Conservation (phyloP, 192 early-diverging fungal genomes). For the Thamnidium elegans region DNA sequence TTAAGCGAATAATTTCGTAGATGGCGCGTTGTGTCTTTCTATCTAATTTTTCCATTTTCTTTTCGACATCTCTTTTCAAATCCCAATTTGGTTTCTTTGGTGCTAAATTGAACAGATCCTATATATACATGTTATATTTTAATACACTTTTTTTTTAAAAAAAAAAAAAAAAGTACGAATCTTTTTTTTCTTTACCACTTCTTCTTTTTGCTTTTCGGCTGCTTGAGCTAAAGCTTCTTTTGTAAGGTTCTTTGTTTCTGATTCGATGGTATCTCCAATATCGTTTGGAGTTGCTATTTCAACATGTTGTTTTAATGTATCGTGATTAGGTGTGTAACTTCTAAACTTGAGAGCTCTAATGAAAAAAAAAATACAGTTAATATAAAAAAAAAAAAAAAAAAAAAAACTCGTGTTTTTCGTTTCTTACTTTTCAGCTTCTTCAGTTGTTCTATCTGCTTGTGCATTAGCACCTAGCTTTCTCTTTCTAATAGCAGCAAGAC, state of each 20-base stretch:
- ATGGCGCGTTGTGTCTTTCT: constrained; percentile 66
- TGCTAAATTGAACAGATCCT: constrained; percentile 80
- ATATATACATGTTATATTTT: constrained; percentile 4
- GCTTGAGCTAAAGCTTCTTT: constrained; percentile 53
- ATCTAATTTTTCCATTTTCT: constrained; percentile 69
- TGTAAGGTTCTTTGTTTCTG: constrained; percentile 47
- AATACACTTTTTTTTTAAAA: not conserved
- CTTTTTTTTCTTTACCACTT: constrained; percentile 51
- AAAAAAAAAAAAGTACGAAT: not conserved
- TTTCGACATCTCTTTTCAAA: constrained; percentile 82
- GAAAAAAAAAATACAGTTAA: constrained; percentile 8
- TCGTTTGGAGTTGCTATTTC: constrained; percentile 47
- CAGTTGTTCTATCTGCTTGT: constrained; percentile 16
- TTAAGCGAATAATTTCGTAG: constrained; percentile 70
- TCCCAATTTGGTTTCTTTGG: constrained; percentile 91
- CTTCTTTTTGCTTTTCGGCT: constrained; percentile 52
- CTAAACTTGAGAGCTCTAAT: constrained; percentile 41
- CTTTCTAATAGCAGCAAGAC: constrained; percentile 60
- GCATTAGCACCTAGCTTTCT: constrained; percentile 40
- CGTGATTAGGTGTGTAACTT: constrained; percentile 53
- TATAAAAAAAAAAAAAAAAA: too few species aligned
- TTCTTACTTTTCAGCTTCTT: constrained; percentile 29
- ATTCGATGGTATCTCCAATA: constrained; percentile 52
- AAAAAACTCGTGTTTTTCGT: constrained; percentile 6
- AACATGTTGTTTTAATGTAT: constrained; percentile 40